Conservation (phyloP, 306 rosid genomes). For the Ormosia emarginata region DNA sequence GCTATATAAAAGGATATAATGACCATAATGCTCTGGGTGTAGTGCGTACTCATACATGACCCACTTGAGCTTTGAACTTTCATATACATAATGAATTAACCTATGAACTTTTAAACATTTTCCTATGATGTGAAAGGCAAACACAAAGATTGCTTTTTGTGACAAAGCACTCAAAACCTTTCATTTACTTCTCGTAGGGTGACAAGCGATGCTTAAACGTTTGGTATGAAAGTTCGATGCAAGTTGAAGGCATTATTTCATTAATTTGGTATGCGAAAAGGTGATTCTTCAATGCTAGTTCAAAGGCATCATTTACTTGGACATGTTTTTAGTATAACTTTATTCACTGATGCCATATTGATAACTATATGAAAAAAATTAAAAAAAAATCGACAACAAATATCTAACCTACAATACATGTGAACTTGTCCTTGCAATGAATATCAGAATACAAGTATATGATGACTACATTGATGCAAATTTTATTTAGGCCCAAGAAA, state of each 20-base stretch:
- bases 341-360: conserved; percentile 7
- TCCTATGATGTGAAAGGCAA: neutral
- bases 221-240: neutral
- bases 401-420: too few relatives aligned
- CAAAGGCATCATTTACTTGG: neutral
- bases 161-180: neutral
- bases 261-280: too few relatives aligned
- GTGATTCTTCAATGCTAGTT: too few relatives aligned
- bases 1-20: conserved; percentile 12
- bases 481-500: too few relatives aligned
- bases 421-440: too few relatives aligned
- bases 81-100: conserved; percentile 6
- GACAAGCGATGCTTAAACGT: neutral
- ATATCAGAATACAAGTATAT: too few relatives aligned
- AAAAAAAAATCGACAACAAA: too few relatives aligned
- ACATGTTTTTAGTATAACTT: neutral
- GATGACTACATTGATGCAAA: too few relatives aligned
- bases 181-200: neutral
- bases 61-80: conserved; percentile 16
- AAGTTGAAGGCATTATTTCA: neutral
- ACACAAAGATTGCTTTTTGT: neutral
- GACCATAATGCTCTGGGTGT: neutral
- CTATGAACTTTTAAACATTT: neutral
- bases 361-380: neutral
- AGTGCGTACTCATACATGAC: neutral